A percentile compares a stretch with the other conserved stretches of the same genome.
Conservation (phyloP, 441 rosid species). For the Euphorbia schlechtendalii region DNA sequence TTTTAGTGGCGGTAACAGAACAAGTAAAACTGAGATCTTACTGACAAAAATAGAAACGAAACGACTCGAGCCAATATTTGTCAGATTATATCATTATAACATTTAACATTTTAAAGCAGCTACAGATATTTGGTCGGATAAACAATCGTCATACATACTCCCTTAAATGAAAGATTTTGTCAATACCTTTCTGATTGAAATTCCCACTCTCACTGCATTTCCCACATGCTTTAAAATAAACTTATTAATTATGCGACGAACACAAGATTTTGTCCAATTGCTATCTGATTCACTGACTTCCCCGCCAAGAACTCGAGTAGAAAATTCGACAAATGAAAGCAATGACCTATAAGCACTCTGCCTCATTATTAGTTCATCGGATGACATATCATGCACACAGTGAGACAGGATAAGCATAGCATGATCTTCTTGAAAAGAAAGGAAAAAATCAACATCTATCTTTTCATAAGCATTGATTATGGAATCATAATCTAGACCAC, state of each 20-base stretch:
- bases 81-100: background rate
- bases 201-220: constrained; percentile 54
- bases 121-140: background rate
- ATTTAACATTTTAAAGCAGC: background rate
- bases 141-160: background rate
- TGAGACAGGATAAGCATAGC: constrained; percentile 71
- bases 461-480: constrained; percentile 62
- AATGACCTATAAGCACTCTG: constrained; percentile 66
- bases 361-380: constrained; percentile 68
- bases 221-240: constrained; percentile 69
- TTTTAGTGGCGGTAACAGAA: background rate
- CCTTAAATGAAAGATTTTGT: constrained; percentile 6
- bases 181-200: constrained; percentile 60
- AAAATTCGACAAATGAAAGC: constrained; percentile 72
- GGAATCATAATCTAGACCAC: constrained; percentile 77
- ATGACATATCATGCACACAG: constrained; percentile 67
- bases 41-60: background rate
- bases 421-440: constrained; percentile 47
- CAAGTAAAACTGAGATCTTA: background rate
- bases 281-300: constrained; percentile 30
- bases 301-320: constrained; percentile 39
- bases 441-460: constrained; percentile 49
- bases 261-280: constrained; percentile 55
- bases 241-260: constrained; percentile 47
- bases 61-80: background rate